Evolutionary conservation across 2,329 filamentous ascomycete species (phyloP).

Genomic region (Lachnellula arida): DNA sequence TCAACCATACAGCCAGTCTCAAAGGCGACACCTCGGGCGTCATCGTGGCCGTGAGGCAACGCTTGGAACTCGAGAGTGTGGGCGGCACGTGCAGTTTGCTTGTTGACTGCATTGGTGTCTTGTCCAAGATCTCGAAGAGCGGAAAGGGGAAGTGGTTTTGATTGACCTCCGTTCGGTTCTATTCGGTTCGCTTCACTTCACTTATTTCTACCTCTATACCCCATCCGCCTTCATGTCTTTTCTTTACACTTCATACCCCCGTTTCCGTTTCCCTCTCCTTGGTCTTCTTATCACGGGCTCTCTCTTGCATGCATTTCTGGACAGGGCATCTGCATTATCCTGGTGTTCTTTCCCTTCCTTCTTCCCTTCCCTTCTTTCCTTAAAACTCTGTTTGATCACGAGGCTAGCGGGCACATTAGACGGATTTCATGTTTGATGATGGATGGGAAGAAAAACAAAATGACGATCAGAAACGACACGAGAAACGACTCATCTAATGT

Average conservation of each 20-base stretch:
- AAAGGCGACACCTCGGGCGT: constrained; percentile 42
- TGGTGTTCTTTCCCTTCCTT: not conserved
- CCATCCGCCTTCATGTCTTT: not conserved
- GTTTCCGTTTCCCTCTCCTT: not conserved
- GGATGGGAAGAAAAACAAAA: no score
- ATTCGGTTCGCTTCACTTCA: not conserved
- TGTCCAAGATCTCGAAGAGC: constrained; percentile 47
- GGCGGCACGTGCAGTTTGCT: constrained; percentile 46
- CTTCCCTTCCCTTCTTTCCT: not conserved
- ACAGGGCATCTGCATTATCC: not conserved
- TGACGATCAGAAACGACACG: no score
- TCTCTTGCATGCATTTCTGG: not conserved
- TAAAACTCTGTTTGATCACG: not conserved
- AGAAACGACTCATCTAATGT: no score
- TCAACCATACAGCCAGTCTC: constrained; percentile 31
- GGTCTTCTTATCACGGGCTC: not conserved
- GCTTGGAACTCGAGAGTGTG: constrained; percentile 46
- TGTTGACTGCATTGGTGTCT: constrained; percentile 48
- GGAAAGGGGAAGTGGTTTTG: constrained; percentile 41
- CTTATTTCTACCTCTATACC: not conserved
- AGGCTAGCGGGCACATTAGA: not conserved
- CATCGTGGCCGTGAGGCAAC: constrained; percentile 44
- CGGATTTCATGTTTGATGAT: not conserved
- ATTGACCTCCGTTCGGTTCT: not conserved
- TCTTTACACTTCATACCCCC: not conserved